Base-by-base conservation (phyloP, 2,329 filamentous ascomycete genomes). In the Aspergillus novoparasiticus region DNA sequence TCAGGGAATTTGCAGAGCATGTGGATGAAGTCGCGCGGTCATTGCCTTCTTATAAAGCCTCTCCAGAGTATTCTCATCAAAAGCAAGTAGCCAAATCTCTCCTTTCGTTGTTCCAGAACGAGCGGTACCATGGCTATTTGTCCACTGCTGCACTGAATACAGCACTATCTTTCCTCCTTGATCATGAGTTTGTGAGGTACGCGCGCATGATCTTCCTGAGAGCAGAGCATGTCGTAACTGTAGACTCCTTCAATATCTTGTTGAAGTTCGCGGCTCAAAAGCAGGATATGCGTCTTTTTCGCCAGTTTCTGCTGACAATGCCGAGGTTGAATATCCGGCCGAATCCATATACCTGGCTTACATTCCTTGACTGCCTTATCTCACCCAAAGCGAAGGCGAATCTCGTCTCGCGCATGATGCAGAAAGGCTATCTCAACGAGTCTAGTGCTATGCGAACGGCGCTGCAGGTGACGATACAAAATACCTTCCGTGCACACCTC, bases 241-340 rank as follows among this genome's bases (percentile, higher is more conserved):
- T 75, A 6, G 76, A 80, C 45, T 80, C 79, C 6, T 82, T 79
- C 66, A 83, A 83, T 57, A 78, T 82, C 51, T 69, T 84, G 57
- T 66, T 84, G 45, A 68, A 70, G 48, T 71, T 71, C 26, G 73
- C 77, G 30, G 80, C 80, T 14, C 71, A 70, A 56, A 70, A 69
- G 26, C 75, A 77, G 57, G 75, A 83, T 67, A 66, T 80, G n/a
- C 66, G 64, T 14, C 70, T 71, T 19, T 83, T 83, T 58, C 73
- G 72, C 9, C 69, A 71, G 30, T 68, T 81, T 23, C 64, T 84
- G 21, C 58, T 69, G 28, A 63, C 72, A 14, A 83, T 84, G 81
- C 64, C 74, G 32, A 66, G 70, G 56, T 64, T 73, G 58, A 68
- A 75, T 1, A 67, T 83, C 56, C 66, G 64, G 1, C 81, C 81